Evolutionary conservation across 176 grass and related monocot genomes (phyloP), one percentile per base, ranked within the genome.

Genomic region (Cenchrus americanus): DNA sequence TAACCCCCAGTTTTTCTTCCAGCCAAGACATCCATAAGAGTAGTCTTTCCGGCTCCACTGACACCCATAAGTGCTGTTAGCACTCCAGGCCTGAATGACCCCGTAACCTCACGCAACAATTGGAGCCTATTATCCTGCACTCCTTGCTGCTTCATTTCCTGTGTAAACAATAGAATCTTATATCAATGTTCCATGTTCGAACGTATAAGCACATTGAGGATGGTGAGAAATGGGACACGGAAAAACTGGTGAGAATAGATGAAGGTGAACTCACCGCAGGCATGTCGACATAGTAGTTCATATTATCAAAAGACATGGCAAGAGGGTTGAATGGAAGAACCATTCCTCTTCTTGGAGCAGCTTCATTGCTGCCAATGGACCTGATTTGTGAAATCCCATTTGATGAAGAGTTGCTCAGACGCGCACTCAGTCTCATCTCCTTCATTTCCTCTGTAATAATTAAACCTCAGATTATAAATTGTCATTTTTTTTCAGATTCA

Each of bases 101-200:
- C 91, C 7, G 91, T 96, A 68, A 99, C 89, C 24, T 89, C 93
- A 27, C 91, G 82, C 52, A 99, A 87, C 54, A 99, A 78, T 73
- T 96, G 96, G 73, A 99, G 97, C 83, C 88, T 93, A 73, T 99
- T 91, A 58, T 94, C 97, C 11, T 84, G 82, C 54, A 99, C 97
- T 79, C 97, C 97, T 92, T 99, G 89, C 41, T 90, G 89, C 80
- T 96, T 96, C 97, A 99, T 99, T 95, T 92, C 97, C 97, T 99
- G 88, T 22, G 37, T 48, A 69, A 8, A 74, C 37, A 76, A 68
- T 8, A 57, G 69, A 59, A 71, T 51, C 54, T 5, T 73, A 50
- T n/a, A 75, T 88, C 22, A 89, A 73, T 86, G 19, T 80, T 80
- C 14, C 21, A 80, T 46, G 9, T 53, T 76, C 48, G 13, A 27